Evolutionary conservation across 768 basidiomycete species (phyloP).

Genomic region (Gloeophyllum trabeum): DNA sequence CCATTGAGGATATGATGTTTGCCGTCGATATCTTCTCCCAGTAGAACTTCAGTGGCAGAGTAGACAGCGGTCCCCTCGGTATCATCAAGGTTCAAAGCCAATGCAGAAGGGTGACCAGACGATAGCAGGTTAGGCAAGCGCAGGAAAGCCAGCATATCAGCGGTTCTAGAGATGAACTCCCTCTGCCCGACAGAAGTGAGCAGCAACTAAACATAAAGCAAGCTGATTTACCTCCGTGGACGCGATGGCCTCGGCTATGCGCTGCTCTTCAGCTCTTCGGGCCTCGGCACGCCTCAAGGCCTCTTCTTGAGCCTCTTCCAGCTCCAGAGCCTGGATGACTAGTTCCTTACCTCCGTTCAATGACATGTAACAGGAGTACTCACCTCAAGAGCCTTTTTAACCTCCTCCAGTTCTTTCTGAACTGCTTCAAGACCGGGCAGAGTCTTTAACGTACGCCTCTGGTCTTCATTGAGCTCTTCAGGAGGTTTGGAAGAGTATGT

Average conservation of each 20-base stretch:
- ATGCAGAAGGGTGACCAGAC: conserved; percentile 29
- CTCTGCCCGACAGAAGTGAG: too few species aligned
- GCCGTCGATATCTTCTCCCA: conserved; percentile 39
- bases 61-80: conserved; percentile 45
- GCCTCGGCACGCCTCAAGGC: conserved; percentile 41
- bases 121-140: conserved; percentile 43
- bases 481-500: conserved; percentile 55
- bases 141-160: conserved; percentile 45
- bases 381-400: conserved; percentile 81
- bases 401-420: conserved; percentile 73
- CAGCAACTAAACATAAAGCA: neutral
- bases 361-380: conserved; percentile 8
- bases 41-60: conserved; percentile 38
- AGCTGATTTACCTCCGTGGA: conserved; percentile 39
- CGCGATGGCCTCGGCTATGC: conserved; percentile 42
- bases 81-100: conserved; percentile 31
- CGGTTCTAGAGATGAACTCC: conserved; percentile 29
- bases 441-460: conserved; percentile 60
- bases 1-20: conserved; percentile 42
- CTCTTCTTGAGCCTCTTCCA: conserved; percentile 46
- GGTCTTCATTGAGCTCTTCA: conserved; percentile 81
- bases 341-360: neutral
- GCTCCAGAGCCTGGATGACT: conserved; percentile 43
- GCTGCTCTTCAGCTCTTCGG: conserved; percentile 43
- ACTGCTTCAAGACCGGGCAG: conserved; percentile 70